These are phyloP conservation scores for Cucurbita argyrosperma DNA, from an alignment of 306 rosid genomes.

Conservation along the genomic window DNA sequence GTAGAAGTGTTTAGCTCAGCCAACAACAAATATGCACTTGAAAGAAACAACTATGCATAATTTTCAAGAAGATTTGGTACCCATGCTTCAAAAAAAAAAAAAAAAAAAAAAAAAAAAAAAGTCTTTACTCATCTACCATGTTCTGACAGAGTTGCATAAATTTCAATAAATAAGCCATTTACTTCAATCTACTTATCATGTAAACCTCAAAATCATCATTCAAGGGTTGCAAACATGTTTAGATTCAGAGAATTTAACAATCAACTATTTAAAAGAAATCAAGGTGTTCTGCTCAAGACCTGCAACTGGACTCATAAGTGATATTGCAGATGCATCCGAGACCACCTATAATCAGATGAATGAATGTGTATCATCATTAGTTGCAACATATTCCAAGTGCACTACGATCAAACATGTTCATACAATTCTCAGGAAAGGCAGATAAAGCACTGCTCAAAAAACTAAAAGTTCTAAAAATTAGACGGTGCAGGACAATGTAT, in stretches of 20 bases:
- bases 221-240: neutral
- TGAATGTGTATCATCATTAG: neutral
- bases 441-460: neutral
- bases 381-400: neutral
- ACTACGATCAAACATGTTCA: neutral
- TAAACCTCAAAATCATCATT: neutral
- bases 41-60: neutral
- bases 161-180: too few species aligned
- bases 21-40: neutral
- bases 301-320: constrained; percentile 59
- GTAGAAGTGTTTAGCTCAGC: neutral
- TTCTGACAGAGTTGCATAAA: too few species aligned
- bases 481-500: neutral
- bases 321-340: constrained; percentile 87
- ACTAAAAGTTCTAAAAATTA: neutral
- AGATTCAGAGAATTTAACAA: neutral
- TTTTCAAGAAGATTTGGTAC: neutral
- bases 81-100: neutral
- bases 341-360: constrained; percentile 33
- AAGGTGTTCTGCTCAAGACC: constrained; percentile 31
- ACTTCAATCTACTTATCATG: neutral
- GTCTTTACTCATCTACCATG: neutral
- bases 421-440: neutral
- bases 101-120: neutral
- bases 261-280: neutral